A percentile compares a stretch with the other conserved stretches of the same genome.
Conservation (phyloP, 345 rosid genomes). For the Populus tremula region DNA sequence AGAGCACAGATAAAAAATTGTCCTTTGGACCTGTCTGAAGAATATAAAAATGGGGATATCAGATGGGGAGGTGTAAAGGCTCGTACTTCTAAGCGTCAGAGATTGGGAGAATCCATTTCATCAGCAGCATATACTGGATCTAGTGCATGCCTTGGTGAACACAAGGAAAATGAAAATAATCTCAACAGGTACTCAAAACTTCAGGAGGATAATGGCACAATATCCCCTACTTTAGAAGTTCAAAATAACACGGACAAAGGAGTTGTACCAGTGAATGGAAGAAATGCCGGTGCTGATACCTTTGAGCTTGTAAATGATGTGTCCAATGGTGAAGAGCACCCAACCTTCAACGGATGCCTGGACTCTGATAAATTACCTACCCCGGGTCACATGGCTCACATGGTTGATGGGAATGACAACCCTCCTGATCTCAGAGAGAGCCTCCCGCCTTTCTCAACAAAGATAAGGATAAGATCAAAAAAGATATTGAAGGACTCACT, state of each 20-base stretch:
- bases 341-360: conserved; percentile 11
- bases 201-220: conserved; percentile 28
- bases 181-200: conserved; percentile 29
- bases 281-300: conserved; percentile 19
- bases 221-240: conserved; percentile 18
- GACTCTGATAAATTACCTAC: conserved; percentile 36
- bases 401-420: conserved; percentile 26
- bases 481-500: conserved; percentile 32
- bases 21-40: conserved; percentile 37
- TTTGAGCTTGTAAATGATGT: conserved; percentile 30
- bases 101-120: conserved; percentile 47
- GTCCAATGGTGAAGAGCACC: conserved; percentile 31
- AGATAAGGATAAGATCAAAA: conserved; percentile 41
- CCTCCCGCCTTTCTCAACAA: conserved; percentile 41
- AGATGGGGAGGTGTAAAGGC: conserved; percentile 88
- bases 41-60: conserved; percentile 50
- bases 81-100: conserved; percentile 69
- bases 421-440: conserved; percentile 43
- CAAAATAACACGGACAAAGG: conserved; percentile 22
- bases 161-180: conserved; percentile 30
- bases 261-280: conserved; percentile 16
- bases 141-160: conserved; percentile 20
- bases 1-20: conserved; percentile 32
- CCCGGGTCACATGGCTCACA: conserved; percentile 18
- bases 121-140: conserved; percentile 31